Conservation (phyloP, 805 yeast genomes). For the Candida railenensis region DNA sequence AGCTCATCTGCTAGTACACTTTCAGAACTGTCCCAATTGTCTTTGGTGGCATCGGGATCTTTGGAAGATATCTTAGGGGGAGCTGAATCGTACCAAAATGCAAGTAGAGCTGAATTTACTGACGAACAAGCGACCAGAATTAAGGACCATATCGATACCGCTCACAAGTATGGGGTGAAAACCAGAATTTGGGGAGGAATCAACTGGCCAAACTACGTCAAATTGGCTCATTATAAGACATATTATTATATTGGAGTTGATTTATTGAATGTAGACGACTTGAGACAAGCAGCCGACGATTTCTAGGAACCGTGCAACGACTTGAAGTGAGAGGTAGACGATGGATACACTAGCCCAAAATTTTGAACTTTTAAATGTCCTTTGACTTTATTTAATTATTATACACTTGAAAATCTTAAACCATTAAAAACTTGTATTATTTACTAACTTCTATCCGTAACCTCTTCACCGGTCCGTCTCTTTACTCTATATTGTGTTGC, state of each 20-base stretch:
- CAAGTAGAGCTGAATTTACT: constrained; percentile 28
- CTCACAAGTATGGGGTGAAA: constrained; percentile 51
- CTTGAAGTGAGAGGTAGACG: too few species aligned
- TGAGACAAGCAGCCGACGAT: constrained; percentile 35
- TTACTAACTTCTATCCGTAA: not conserved
- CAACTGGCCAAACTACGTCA: constrained; percentile 54
- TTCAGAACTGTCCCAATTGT: constrained; percentile 24
- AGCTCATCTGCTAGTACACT: constrained; percentile 13
- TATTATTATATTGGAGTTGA: constrained; percentile 51
- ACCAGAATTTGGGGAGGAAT: constrained; percentile 75
- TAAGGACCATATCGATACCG: constrained; percentile 28
- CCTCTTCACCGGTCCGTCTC: not conserved
- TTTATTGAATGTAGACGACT: constrained; percentile 62
- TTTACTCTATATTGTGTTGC: not conserved
- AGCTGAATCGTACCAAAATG: constrained; percentile 14
- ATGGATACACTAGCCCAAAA: too few species aligned
- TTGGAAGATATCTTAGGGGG: constrained; percentile 29
- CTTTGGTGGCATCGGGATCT: constrained; percentile 46
- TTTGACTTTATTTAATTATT: too few species aligned
- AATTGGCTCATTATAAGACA: constrained; percentile 50
- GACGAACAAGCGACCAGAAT: constrained; percentile 28
- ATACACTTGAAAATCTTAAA: not conserved
- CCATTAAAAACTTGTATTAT: not conserved
- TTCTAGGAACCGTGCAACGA: too few species aligned
- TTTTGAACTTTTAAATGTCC: too few species aligned